Percentiles rank a stretch among this genome's conserved stretches.
Conservation (phyloP, 2,329 filamentous ascomycete species). For the Spiromastix sp. region DNA sequence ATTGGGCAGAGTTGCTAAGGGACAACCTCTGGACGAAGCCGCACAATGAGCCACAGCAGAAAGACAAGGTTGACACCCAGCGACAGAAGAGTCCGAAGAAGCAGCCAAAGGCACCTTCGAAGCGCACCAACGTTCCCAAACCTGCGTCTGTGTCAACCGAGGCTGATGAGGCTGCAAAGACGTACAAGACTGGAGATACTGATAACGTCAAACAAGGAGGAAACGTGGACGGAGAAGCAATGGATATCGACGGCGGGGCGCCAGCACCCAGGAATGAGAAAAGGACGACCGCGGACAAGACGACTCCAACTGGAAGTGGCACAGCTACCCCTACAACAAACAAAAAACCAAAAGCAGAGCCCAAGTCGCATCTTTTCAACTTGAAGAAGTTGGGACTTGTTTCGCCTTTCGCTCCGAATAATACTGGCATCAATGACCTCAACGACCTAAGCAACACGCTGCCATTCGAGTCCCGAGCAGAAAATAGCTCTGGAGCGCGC, state of each 20-base stretch:
- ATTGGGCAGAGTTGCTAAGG: conserved; percentile 29
- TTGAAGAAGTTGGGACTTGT: conserved; percentile 41
- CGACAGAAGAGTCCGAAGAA: conserved; percentile 26
- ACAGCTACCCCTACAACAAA: background rate
- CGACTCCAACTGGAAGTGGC: conserved; percentile 4
- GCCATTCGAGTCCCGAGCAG: conserved; percentile 48
- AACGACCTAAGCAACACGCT: conserved; percentile 44
- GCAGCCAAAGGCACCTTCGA: conserved; percentile 18
- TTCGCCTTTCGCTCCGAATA: conserved; percentile 39
- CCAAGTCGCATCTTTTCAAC: conserved; percentile 24
- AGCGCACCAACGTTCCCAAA: conserved; percentile 21
- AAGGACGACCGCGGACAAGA: background rate
- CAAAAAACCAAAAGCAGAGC: no score
- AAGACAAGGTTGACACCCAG: conserved; percentile 16
- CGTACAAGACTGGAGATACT: conserved; percentile 16
- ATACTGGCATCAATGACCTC: conserved; percentile 42
- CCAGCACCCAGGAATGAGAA: no score
- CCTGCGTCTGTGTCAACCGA: conserved; percentile 28
- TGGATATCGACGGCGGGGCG: conserved; percentile 37
- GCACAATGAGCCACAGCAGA: conserved; percentile 17
- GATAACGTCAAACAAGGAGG: conserved; percentile 11
- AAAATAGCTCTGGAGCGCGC: conserved; percentile 21
- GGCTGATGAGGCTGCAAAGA: conserved; percentile 27
- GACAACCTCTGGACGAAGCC: conserved; percentile 24
- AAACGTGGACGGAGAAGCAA: conserved; percentile 27